phyloP scores from a whole-genome alignment of 345 rosid genomes.

The Syzygium aqueum region DNA sequence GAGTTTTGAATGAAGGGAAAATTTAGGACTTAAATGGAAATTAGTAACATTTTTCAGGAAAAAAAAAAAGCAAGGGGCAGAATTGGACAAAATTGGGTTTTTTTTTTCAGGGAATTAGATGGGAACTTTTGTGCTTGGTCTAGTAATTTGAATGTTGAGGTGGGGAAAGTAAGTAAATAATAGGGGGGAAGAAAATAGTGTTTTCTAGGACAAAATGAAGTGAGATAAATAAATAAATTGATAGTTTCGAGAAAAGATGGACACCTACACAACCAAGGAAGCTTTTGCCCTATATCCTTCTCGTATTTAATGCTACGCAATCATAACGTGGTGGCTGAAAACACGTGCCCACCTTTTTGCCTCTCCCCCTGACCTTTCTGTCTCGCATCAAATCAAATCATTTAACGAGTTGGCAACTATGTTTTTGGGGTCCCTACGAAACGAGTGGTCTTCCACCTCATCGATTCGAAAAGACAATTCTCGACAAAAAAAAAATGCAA shows the following conservation, averaged over 20 bases:
- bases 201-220: not conserved
- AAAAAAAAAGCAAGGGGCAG: no score
- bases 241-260: not conserved
- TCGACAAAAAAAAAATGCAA: no score
- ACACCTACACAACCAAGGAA: not conserved
- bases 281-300: not conserved
- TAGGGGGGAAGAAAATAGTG: not conserved
- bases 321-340: not conserved
- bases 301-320: constrained; percentile 1
- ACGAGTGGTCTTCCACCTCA: not conserved
- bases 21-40: not conserved
- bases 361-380: not conserved
- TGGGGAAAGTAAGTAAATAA: not conserved
- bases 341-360: not conserved
- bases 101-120: no score
- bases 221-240: not conserved
- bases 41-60: no score
- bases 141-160: not conserved
- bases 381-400: not conserved
- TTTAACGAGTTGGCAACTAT: not conserved
- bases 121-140: no score
- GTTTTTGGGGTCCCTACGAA: not conserved
- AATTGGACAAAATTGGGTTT: no score
- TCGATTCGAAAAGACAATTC: no score
- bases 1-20: not conserved